Base-by-base conservation (phyloP, 352 stramenopile species). In the Globisporangium cederbergense region DNA sequence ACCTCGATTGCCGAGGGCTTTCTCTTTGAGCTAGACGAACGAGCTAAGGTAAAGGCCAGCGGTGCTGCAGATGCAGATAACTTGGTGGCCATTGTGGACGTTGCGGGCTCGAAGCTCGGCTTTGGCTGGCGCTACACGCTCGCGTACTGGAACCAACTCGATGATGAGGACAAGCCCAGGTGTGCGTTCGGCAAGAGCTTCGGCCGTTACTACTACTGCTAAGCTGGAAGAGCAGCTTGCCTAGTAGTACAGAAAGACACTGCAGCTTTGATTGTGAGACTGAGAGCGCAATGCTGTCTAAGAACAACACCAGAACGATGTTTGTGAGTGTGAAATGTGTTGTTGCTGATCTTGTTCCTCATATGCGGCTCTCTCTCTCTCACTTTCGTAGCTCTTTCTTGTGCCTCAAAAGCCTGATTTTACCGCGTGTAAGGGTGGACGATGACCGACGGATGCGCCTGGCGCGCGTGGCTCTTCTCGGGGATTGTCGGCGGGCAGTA, bases 381-480 rank as follows among this genome's bases (percentile, higher is more conserved):
- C 25, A 28, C 25, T 28, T 28, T 28, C 25, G 25, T 28, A 28
- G 25, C 25, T 28, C 25, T 28, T 28, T 28, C 25, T 28, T 28
- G 25, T 32, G 14, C 13, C 22, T 40, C 5, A 20, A 18, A 1
- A 14, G 6, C n/a, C 22, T 62, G 25, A 2, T 28, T 28, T 28
- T 28, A 28, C 2, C 70, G 72, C 30, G 76, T 84, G 68, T 90
- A 89, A 0, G 77, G 80, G 50, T 92, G 82, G 8, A 90, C 63
- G 32, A 65, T 70, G n/a, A 92, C 72, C 10, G 85, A 92, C 5
- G 83, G 81, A 58, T 92, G 81, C 4, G 68, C 65, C 70, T 94
- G 82, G 13, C 83, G 73, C n/a, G 63, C 42, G 60, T 94, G 73
- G 42, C 78, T 69, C 66, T 90, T 90, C 65, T 94, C 86, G 0